A percentile compares a stretch with the other conserved stretches of the same genome.
Conservation (phyloP, 352 stramenopile genomes). For the Globisporangium abappressorium region DNA sequence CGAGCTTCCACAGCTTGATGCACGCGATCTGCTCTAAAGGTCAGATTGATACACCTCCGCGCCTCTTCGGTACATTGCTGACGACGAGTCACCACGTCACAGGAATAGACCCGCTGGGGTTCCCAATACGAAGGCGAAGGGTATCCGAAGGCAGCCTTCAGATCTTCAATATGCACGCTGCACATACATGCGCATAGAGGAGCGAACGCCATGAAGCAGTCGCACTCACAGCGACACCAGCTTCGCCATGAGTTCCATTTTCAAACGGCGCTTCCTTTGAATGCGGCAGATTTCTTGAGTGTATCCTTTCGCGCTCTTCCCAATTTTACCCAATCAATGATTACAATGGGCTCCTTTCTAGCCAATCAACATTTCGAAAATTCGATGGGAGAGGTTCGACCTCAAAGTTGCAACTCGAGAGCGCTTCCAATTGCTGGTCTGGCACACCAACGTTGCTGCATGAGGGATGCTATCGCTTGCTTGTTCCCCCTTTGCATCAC, state of each 20-base stretch:
- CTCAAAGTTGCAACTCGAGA: background rate
- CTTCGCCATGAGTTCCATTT: background rate
- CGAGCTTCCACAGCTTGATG: background rate
- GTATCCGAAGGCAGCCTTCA: background rate
- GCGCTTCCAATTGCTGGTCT: background rate
- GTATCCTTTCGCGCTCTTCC: background rate
- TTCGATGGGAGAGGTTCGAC: conserved; percentile 8
- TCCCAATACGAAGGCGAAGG: background rate
- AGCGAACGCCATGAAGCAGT: background rate
- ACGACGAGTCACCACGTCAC: conserved; percentile 9
- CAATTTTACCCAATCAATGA: conserved; percentile 21
- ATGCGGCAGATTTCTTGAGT: background rate
- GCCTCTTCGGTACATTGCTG: conserved; percentile 29
- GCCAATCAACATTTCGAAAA: conserved; percentile 12
- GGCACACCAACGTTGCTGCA: background rate
- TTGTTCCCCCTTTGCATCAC: conserved; percentile 4
- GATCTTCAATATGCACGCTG: background rate
- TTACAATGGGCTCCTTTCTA: background rate
- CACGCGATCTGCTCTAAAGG: too few species aligned
- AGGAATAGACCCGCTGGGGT: background rate
- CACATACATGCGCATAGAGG: background rate
- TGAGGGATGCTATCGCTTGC: background rate
- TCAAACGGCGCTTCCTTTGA: background rate
- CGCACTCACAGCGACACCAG: background rate
- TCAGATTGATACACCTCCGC: conserved; percentile 8